Evolutionary conservation across 2,329 filamentous ascomycete species (phyloP).

Genomic region (Epichloe elymi): DNA sequence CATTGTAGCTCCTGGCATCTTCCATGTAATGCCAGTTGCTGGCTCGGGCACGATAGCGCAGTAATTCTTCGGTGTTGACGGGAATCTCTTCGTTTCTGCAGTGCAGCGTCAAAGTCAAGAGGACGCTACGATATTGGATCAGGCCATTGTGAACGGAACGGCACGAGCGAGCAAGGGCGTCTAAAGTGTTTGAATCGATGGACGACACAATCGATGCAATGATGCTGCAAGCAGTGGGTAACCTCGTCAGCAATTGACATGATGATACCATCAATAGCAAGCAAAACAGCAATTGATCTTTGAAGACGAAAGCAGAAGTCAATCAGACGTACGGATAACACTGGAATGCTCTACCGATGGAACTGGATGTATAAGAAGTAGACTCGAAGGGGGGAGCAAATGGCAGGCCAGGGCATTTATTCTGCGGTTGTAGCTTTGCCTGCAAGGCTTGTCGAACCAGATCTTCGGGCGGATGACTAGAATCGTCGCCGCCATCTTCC

Average conservation of each 20-base stretch:
- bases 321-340: constrained; percentile 21
- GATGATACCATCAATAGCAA: neutral
- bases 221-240: constrained; percentile 44
- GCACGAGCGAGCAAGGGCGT: constrained; percentile 71
- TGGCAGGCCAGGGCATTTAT: neutral
- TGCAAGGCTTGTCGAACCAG: constrained; percentile 2
- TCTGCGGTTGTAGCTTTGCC: constrained; percentile 1
- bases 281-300: neutral
- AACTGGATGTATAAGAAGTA: constrained; percentile 6
- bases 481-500: constrained; percentile 6
- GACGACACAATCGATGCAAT: constrained; percentile 60
- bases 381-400: neutral
- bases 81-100: constrained; percentile 59
- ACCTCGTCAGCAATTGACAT: neutral
- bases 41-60: constrained; percentile 43
- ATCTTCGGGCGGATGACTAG: constrained; percentile 2
- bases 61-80: constrained; percentile 40
- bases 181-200: constrained; percentile 78
- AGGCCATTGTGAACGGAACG: constrained; percentile 66
- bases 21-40: constrained; percentile 48
- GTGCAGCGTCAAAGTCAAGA: constrained; percentile 63
- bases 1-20: constrained; percentile 38
- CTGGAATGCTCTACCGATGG: constrained; percentile 19
- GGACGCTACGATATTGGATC: constrained; percentile 61
- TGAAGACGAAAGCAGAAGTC: neutral